phyloP scores from a whole-genome alignment of 768 basidiomycete species.

The Kwoniella pini region DNA sequence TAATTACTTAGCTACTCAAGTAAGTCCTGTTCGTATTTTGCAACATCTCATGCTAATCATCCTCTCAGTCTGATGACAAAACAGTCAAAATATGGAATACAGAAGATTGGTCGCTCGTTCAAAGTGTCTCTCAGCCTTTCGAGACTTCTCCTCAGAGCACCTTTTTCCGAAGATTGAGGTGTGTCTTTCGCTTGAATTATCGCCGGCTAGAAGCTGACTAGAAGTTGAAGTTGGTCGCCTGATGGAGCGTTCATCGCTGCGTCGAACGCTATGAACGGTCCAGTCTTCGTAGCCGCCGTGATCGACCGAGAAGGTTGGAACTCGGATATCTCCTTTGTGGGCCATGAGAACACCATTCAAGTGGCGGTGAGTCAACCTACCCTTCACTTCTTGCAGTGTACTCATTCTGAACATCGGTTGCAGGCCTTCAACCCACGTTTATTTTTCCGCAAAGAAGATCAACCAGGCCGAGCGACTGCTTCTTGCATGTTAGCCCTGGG shows the following conservation, averaged over 20 bases:
- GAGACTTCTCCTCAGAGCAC: conserved; percentile 91
- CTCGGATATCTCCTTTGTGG: conserved; percentile 89
- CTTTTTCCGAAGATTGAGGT: conserved; percentile 90
- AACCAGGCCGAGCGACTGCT: conserved; percentile 57
- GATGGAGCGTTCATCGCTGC: conserved; percentile 98
- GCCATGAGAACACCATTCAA: conserved; percentile 95
- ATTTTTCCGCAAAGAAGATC: conserved; percentile 73
- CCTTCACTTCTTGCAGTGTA: no score
- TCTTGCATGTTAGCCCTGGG: conserved; percentile 68
- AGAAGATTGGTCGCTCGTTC: conserved; percentile 82
- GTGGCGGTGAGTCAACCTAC: conserved; percentile 85
- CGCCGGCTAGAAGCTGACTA: no score
- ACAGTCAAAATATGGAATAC: conserved; percentile 97
- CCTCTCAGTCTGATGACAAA: conserved; percentile 83
- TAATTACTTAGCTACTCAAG: conserved; percentile 87
- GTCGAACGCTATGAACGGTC: conserved; percentile 96
- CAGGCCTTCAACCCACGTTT: conserved; percentile 92
- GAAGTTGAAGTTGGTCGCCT: conserved; percentile 99
- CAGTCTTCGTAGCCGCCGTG: conserved; percentile 95
- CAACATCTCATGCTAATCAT: neutral
- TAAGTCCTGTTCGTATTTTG: conserved; percentile 30
- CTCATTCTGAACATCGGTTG: neutral
- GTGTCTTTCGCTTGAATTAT: conserved; percentile 16
- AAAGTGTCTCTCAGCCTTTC: conserved; percentile 85
- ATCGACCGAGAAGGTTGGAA: conserved; percentile 82